Percentiles rank a stretch among this genome's conserved stretches.
Conservation (phyloP, 768 basidiomycete species). For the Fibroporia radiculosa region DNA sequence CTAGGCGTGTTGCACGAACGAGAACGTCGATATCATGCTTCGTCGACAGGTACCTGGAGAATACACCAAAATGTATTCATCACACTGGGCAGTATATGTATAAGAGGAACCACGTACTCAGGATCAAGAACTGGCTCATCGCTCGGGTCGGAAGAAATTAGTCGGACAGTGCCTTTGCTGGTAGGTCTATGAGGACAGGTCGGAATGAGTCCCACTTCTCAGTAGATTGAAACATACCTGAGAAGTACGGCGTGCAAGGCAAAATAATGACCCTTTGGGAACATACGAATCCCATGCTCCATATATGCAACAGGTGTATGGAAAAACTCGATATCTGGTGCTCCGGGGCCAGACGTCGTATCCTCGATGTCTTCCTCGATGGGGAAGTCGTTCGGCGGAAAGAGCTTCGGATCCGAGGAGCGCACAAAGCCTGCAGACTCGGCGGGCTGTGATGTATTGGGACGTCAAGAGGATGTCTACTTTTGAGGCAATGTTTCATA, state of each 20-base stretch:
- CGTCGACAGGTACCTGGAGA: constrained; percentile 33
- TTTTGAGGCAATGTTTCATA: neutral
- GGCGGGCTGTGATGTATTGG: constrained; percentile 24
- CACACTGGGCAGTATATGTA: neutral
- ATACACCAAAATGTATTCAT: neutral
- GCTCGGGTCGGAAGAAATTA: constrained; percentile 34
- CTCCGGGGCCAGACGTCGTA: constrained; percentile 23
- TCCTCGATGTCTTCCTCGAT: constrained; percentile 17
- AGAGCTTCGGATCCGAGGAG: constrained; percentile 37
- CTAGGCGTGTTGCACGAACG: constrained; percentile 32
- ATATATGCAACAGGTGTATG: constrained; percentile 19
- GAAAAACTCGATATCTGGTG: constrained; percentile 30
- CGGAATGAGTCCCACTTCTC: neutral
- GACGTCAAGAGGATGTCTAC: neutral
- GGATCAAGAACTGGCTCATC: constrained; percentile 39
- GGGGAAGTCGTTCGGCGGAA: constrained; percentile 22
- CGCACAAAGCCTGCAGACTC: constrained; percentile 51
- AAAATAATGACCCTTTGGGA: constrained; percentile 14
- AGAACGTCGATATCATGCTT: constrained; percentile 32
- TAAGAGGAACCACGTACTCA: constrained; percentile 21
- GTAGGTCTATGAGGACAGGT: constrained; percentile 28
- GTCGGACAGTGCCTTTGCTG: constrained; percentile 31
- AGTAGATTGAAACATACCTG: constrained; percentile 20
- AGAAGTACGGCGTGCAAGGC: constrained; percentile 21
- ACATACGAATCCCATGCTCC: constrained; percentile 6